Base-by-base conservation (phyloP, 1,139 yeast species). In the Saccharomyces uvarum region DNA sequence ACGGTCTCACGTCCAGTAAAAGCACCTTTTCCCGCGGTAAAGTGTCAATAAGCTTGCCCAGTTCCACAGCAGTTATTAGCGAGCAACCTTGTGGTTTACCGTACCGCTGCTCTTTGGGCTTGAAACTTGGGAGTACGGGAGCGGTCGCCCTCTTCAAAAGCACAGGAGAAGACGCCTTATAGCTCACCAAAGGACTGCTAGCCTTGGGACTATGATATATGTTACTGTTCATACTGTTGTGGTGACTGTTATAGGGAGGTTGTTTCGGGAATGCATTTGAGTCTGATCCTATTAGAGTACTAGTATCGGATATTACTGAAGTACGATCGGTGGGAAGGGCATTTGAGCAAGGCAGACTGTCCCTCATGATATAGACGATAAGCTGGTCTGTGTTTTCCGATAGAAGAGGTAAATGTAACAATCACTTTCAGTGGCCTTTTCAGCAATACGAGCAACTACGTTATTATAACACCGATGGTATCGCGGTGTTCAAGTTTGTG, bases 1-100 rank as follows among this genome's bases (percentile, higher is more conserved):
- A 85, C 0, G 95, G 85, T 52, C 96, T 75, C 19, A 84, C 80
- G 66, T 88, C 96, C 14, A 88, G 72, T 4, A 84, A 61, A 31
- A 86, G 51, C 27, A 69, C 49, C 1, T 54, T 52, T 1, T 24
- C 42, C 4, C 41, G 26, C 27, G 38, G 44, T 16, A 32, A 13
- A 8, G 33, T 51, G 42, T 51, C 47, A 41, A 61, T n/a, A 16
- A 58, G 53, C 41, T 54, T 56, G 29, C 62, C 61, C 16, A 64
- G 51, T 54, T 63, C 66, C 8, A 57, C 54, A 7, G 64, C 62
- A 8, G 62, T 52, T 2, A 65, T 57, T 14, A 64, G 38, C 19
- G 52, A 28, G 19, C 62, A 59, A 24, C 59, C 63, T 2, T 52
- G 51, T 11, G 68, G 70, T 49, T 61, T 64, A 6, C 55, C 52